Conservation (phyloP, 441 rosid species). For the Adansonia rubrostipa region DNA sequence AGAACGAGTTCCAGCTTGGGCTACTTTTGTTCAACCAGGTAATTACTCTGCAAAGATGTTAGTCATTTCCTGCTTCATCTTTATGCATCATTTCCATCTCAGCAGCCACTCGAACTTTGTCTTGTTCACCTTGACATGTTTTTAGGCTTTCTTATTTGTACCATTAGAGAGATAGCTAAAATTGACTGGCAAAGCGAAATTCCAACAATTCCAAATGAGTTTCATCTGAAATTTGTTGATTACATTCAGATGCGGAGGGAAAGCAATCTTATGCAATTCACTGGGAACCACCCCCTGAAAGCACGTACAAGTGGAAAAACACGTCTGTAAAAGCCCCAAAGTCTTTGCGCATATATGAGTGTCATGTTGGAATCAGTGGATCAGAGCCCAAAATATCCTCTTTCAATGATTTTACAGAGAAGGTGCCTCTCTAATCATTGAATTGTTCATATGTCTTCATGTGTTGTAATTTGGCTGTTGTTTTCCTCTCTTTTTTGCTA, state of each 20-base stretch:
- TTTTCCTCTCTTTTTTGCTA: constrained; percentile 24
- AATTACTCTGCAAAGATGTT: constrained; percentile 31
- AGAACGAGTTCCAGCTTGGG: constrained; percentile 98
- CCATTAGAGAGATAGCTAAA: background rate
- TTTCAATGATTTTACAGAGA: constrained; percentile 76
- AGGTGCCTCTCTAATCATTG: constrained; percentile 45
- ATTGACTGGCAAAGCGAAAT: constrained; percentile 13
- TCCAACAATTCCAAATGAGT: background rate
- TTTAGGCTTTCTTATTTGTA: background rate
- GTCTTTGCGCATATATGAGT: constrained; percentile 92
- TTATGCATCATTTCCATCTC: background rate
- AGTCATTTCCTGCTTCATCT: constrained; percentile 30
- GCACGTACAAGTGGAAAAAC: constrained; percentile 82
- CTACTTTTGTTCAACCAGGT: constrained; percentile 94
- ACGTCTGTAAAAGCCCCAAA: constrained; percentile 59
- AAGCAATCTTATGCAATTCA: constrained; percentile 87
- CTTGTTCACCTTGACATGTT: background rate
- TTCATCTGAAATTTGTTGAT: constrained; percentile 28
- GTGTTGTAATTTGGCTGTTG: constrained; percentile 20
- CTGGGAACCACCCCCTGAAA: constrained; percentile 94
- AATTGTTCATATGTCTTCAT: constrained; percentile 23
- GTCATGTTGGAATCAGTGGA: constrained; percentile 97
- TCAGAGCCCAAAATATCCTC: constrained; percentile 79
- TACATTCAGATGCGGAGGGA: constrained; percentile 62
- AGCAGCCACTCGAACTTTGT: constrained; percentile 2